Base-by-base conservation (phyloP, 176 grass and related monocot species). In the Calamus simplicifolius region DNA sequence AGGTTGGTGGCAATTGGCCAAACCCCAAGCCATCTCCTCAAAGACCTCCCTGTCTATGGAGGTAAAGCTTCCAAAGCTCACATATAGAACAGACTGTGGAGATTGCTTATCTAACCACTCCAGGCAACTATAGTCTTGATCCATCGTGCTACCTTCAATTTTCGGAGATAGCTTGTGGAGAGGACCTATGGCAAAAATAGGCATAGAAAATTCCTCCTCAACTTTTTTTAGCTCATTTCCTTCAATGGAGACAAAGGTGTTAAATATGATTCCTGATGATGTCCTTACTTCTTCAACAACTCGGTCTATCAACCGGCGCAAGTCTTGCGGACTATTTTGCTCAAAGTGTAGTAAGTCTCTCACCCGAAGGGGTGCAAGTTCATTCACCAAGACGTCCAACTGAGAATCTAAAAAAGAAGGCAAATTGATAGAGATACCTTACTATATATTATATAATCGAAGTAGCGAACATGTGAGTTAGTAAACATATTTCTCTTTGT, bases 51-150 rank as follows among this genome's bases (percentile, higher is more conserved):
- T 5, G 4, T 13, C 56, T 68, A 85, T 59, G 62, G 63, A 61
- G 7, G 73, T 68, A 1, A 85, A 43, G 77, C 82, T 85, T 18
- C 82, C 82, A 52, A 85, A 77, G 82, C 82, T 85, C 17, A 80
- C 73, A 63, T 85, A 85, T 2, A 85, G 51, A 5, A 85, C 82
- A 2, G 82, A 80, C 12, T 5, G 55, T 25, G 61, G 18, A 2
- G 49, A 15, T 53, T 3, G 19, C 18, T 18, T 66, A 43, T 87
- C 74, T 6, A 87, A 66, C 84, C 84, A 87, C 65, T 50, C 5
- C 51, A 82, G n/a, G 70, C 84, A 87, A 26, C 70, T 70, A 15
- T 75, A 60, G 75, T 84, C 75, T 71, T 74, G 58, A 0, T 12
- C 14, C 50, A 68, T 54, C 49, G 79, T 43, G 81, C 81, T 84